These are phyloP conservation scores for Novymonas esmeraldas DNA, from an alignment of 208 protist species.

Conservation along the genomic window DNA sequence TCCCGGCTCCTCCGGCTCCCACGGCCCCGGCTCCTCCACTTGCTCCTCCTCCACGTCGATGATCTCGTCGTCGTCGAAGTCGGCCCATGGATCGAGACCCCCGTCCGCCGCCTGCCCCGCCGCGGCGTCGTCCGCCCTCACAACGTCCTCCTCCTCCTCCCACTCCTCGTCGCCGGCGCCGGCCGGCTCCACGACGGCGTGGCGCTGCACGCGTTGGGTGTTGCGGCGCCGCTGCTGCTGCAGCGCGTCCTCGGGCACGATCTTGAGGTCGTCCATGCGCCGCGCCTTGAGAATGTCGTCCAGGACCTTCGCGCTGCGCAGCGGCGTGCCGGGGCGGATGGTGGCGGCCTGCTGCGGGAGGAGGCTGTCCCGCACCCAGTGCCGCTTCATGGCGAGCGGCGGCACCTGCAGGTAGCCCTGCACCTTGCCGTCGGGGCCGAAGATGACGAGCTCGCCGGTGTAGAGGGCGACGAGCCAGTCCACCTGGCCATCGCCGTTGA, in stretches of 20 bases:
- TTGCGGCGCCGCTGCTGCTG: background rate
- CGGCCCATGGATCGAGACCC: slow-evolving; percentile 7
- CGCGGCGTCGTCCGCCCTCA: no score
- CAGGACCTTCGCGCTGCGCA: slow-evolving; percentile 17
- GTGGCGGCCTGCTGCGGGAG: slow-evolving; percentile 19
- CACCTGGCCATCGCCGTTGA: slow-evolving; percentile 78
- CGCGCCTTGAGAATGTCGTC: slow-evolving; percentile 32
- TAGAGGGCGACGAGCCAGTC: slow-evolving; percentile 88
- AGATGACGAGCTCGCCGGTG: slow-evolving; percentile 87
- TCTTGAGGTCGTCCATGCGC: slow-evolving; percentile 37
- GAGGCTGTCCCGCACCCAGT: slow-evolving; percentile 61
- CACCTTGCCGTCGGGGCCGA: slow-evolving; percentile 61
- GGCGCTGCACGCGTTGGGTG: background rate
- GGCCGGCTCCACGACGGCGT: background rate
- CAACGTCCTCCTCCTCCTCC: no score
- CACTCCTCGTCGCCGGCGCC: background rate
- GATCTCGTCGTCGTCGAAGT: slow-evolving; percentile 9
- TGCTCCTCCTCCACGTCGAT: background rate
- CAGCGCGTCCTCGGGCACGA: slow-evolving; percentile 5
- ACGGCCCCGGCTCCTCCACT: background rate
- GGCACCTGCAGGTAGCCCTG: slow-evolving; percentile 68
- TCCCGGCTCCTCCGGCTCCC: slow-evolving; percentile 1
- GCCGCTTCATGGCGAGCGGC: slow-evolving; percentile 73
- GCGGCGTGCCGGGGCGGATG: slow-evolving; percentile 20
- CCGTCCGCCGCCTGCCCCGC: background rate